These are phyloP conservation scores for Cytospora schulzeri DNA, from an alignment of 2,329 filamentous ascomycete species.

Conservation along the genomic window DNA sequence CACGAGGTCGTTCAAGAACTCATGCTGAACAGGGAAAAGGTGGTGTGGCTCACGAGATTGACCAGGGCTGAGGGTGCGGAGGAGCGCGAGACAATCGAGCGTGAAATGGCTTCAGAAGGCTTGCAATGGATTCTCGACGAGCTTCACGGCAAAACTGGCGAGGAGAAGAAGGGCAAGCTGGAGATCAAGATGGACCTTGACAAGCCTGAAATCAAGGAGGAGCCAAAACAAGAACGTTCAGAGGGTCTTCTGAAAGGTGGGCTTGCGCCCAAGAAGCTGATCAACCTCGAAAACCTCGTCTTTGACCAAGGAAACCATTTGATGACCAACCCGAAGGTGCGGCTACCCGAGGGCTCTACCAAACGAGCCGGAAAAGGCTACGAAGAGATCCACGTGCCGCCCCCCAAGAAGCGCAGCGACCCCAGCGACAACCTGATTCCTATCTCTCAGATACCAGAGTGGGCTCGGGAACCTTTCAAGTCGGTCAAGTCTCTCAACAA, in stretches of 20 bases:
- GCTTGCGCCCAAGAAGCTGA: slow-evolving; percentile 80
- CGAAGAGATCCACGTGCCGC: slow-evolving; percentile 95
- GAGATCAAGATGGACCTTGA: slow-evolving; percentile 98
- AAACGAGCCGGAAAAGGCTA: slow-evolving; percentile 97
- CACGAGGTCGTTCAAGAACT: slow-evolving; percentile 90
- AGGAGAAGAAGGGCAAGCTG: slow-evolving; percentile 65
- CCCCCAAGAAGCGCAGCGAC: slow-evolving; percentile 84
- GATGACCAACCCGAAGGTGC: slow-evolving; percentile 98
- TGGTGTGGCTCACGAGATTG: slow-evolving; percentile 92
- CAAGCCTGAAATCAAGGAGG: slow-evolving; percentile 58
- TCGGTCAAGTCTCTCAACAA: slow-evolving; percentile 86
- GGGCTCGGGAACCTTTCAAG: slow-evolving; percentile 86
- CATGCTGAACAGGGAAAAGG: slow-evolving; percentile 88
- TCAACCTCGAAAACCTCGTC: slow-evolving; percentile 93
- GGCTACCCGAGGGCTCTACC: slow-evolving; percentile 89
- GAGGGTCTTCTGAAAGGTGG: slow-evolving; percentile 77
- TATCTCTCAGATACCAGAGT: slow-evolving; percentile 86
- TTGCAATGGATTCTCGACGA: slow-evolving; percentile 86
- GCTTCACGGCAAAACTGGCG: slow-evolving; percentile 71
- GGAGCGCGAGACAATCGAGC: slow-evolving; percentile 75
- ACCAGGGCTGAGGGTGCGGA: slow-evolving; percentile 79
- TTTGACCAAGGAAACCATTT: slow-evolving; percentile 98
- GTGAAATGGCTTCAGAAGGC: slow-evolving; percentile 88
- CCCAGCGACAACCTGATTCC: slow-evolving; percentile 80
- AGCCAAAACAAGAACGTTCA: slow-evolving; percentile 54